Base-by-base conservation (phyloP, 345 rosid genomes). In the Trapa bicornis region DNA sequence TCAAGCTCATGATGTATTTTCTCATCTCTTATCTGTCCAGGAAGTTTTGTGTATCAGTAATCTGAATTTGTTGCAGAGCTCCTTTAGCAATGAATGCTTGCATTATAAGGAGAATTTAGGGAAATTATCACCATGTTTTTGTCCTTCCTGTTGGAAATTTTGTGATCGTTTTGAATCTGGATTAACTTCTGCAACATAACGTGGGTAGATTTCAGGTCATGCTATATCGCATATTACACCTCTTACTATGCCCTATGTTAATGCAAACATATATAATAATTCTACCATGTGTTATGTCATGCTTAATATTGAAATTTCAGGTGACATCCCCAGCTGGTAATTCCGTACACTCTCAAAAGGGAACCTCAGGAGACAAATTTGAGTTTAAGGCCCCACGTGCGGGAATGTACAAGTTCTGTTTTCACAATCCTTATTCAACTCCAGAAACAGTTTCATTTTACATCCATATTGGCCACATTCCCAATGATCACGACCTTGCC, bases 341-440 rank as follows among this genome's bases (percentile, higher is more conserved):
- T 74, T 72, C 74, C 0, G 89, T 91, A 47, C 88, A 85, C 1
- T 75, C 79, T 16, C 50, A 84, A 72, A 87, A 89, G 63, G 99
- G 99, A 48, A 94, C 96, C 53, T 88, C 97, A 42, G 99, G 99
- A 57, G 95, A 94, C 47, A 94, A 91, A 84, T 91, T 94, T 39
- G 96, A 89, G 69, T 86, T 91, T 65, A 89, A 89, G 75, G 95
- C 97, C 0, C 97, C 95, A 22, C 78, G 80, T 71, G 87, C 91
- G 80, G 99, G 99, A 79, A 94, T 91, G 96, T 89, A 87, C 78
- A 91, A 91, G 70, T 94, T 94, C 67, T 94, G 99, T 78, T 94
- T 94, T 73, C 92, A 86, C 79, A 94, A 94, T 71, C 93, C 97
- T 41, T 77, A 87, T 56, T 78, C 91, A 29, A 80, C 99, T 33